phyloP scores from a whole-genome alignment of 345 rosid genomes.

The Salix caprea region DNA sequence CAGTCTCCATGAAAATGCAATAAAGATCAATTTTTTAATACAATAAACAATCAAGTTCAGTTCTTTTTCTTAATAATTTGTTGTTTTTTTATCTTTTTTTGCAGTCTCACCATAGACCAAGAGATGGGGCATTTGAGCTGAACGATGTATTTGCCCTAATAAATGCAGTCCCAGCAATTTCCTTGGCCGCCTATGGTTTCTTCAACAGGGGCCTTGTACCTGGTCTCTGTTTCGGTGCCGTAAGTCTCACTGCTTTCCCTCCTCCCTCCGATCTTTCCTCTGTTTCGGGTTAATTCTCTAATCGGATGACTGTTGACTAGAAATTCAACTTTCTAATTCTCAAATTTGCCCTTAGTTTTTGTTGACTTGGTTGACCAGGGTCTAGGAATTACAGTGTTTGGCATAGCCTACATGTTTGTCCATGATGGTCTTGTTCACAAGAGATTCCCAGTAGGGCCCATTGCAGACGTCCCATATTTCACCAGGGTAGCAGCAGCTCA shows the following conservation, averaged over 20 bases:
- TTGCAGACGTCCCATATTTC: constrained; percentile 57
- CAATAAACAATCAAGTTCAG: background rate
- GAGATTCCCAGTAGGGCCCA: constrained; percentile 67
- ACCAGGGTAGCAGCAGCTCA: constrained; percentile 61
- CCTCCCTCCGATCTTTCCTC: background rate
- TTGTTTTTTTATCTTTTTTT: background rate
- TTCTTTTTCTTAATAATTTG: background rate
- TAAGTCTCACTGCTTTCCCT: constrained; percentile 16
- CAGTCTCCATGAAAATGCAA: background rate
- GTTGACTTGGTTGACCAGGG: constrained; percentile 34
- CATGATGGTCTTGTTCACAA: constrained; percentile 73
- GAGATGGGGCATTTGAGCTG: constrained; percentile 57
- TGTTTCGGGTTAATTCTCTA: background rate
- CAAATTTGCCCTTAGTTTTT: background rate
- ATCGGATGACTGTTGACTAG: background rate
- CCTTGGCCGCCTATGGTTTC: constrained; percentile 45
- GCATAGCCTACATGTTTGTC: constrained; percentile 74
- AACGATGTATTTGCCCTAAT: constrained; percentile 57
- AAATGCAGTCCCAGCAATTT: constrained; percentile 60
- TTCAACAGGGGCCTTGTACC: constrained; percentile 47
- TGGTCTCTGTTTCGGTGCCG: constrained; percentile 68
- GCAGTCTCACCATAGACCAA: constrained; percentile 68
- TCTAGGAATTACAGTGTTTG: constrained; percentile 58
- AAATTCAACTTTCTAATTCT: background rate
- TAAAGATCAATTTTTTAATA: background rate